Evolutionary conservation across 306 rosid species (phyloP).

Genomic region (Bauhinia variegata): DNA sequence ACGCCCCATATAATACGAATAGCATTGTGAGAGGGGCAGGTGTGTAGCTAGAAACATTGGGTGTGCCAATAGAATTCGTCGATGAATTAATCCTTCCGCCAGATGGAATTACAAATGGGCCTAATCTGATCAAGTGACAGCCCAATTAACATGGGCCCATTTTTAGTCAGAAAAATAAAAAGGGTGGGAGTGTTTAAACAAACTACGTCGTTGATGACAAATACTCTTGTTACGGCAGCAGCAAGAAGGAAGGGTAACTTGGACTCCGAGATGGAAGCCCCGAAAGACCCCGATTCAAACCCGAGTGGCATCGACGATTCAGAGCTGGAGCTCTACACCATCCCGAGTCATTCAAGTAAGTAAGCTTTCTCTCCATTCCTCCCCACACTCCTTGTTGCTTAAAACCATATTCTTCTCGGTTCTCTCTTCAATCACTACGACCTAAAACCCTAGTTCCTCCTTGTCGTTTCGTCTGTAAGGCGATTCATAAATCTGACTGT

Average conservation of each 20-base stretch:
- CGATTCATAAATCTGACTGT: not conserved
- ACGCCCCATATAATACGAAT: no score
- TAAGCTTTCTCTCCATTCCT: constrained; percentile 37
- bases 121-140: no score
- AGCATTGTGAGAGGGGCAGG: no score
- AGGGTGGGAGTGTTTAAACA: no score
- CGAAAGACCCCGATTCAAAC: constrained; percentile 54
- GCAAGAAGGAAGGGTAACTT: not conserved
- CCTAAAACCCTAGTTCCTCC: constrained; percentile 20
- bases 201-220: not conserved
- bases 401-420: constrained; percentile 11
- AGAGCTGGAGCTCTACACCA: constrained; percentile 92
- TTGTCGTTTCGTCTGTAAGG: not conserved
- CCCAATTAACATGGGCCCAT: no score
- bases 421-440: no score
- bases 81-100: no score
- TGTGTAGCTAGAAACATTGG: no score
- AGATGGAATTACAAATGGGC: no score
- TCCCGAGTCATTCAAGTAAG: constrained; percentile 88
- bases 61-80: no score
- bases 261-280: constrained; percentile 50
- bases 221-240: not conserved
- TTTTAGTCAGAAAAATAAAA: no score
- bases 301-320: constrained; percentile 66
- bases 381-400: not conserved